Conservation (phyloP, 2,329 filamentous ascomycete species). For the Dichotomopilus funicola region DNA sequence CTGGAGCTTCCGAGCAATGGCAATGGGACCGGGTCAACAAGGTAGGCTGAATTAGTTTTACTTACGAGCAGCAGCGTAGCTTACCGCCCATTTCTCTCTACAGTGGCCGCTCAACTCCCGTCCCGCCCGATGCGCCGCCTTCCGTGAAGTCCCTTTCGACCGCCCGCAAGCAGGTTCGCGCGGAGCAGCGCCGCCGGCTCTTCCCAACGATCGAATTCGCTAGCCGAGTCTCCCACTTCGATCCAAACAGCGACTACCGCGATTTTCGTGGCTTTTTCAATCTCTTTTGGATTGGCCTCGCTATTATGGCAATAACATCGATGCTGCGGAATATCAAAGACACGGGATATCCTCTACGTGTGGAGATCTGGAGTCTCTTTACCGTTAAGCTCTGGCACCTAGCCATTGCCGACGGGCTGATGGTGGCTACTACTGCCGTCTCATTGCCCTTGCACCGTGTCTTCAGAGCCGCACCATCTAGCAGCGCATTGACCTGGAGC, state of each 20-base stretch:
- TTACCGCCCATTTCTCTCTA: slow-evolving; percentile 1
- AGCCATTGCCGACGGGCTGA: slow-evolving; percentile 72
- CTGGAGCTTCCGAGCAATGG: slow-evolving; percentile 32
- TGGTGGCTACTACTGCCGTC: slow-evolving; percentile 70
- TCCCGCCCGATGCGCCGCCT: slow-evolving; percentile 86
- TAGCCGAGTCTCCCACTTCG: slow-evolving; percentile 88
- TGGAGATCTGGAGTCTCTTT: slow-evolving; percentile 83
- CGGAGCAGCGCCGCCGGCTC: slow-evolving; percentile 71
- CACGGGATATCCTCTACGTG: slow-evolving; percentile 76
- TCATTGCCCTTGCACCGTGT: slow-evolving; percentile 67
- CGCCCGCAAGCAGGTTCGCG: slow-evolving; percentile 75
- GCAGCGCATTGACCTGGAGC: slow-evolving; percentile 61
- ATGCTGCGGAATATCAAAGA: slow-evolving; percentile 90
- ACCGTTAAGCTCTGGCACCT: slow-evolving; percentile 85
- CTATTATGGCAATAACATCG: slow-evolving; percentile 95
- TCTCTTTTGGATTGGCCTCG: slow-evolving; percentile 93
- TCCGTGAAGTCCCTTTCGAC: slow-evolving; percentile 81
- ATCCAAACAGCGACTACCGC: slow-evolving; percentile 81
- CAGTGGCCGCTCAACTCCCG: slow-evolving; percentile 76
- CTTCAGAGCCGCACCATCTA: slow-evolving; percentile 48
- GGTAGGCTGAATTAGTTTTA: slow-evolving; percentile 29
- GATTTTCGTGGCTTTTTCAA: slow-evolving; percentile 98
- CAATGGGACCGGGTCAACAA: slow-evolving; percentile 38
- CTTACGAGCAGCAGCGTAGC: no score
- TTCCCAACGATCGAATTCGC: slow-evolving; percentile 93